Evolutionary conservation across 1,284 basidiomycete genomes (phyloP), one percentile per base, ranked within the genome.

Genomic region (Grifola frondosa): DNA sequence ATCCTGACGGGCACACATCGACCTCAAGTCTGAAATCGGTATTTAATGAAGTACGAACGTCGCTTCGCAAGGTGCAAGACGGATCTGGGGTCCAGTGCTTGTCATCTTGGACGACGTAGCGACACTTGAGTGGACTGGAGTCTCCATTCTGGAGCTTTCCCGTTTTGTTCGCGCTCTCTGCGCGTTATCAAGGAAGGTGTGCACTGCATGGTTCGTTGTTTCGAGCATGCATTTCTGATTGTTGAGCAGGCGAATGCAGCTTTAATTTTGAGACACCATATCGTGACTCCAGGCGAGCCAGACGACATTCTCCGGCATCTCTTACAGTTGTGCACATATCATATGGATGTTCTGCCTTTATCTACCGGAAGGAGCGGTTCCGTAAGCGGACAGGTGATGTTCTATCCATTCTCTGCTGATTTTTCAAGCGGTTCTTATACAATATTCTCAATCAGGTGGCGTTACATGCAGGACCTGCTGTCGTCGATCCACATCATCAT

Each of bases 331-430:
- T 81, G 75, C 50, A 68, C 77, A 2, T 81, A 81, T 48, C 84
- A 88, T 53, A 49, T 87, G 7, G 86, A 89, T 50, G 80, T 88
- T 0, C 70, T 74, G 25, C 78, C 85, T 1, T 65, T 89, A 5
- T 69, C 78, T 0, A 88, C 81, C 50, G 87, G 86, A 11, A 70
- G 78, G 31, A 89, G 86, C 52, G 85, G 85, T 9, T 71, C 78
- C 24, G 81, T 89, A 23, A 87, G 79, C 46, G 87, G 87, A 15
- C 82, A 88, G 71, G 86, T 84, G 70, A 54, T 30, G 8, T 12
- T 40, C n/a, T 24, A 19, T 37, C 24, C 25, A n/a, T 12, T 12
- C 9, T 13, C 24, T 35, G 13, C 16, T n/a, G 13, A 19, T 23
- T 16, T 15, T 16, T 25, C 23, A 13, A 26, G 20, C 10, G 7